phyloP scores from a whole-genome alignment of 2,329 filamentous ascomycete genomes.

The Verticillium isaacii region DNA sequence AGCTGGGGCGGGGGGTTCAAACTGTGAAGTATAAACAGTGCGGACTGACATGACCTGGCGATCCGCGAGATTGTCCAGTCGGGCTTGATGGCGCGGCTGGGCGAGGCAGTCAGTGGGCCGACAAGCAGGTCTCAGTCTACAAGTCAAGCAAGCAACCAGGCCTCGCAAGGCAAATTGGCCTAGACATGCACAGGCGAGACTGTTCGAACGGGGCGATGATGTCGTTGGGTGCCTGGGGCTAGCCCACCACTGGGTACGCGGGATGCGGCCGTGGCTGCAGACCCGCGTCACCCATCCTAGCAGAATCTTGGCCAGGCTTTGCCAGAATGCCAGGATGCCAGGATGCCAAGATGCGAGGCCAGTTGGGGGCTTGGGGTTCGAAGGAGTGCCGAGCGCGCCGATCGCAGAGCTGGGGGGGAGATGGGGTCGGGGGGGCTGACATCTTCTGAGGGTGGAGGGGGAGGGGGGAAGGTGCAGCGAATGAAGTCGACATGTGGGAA shows the following conservation, averaged over 20 bases:
- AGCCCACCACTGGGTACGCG: background rate
- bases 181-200: background rate
- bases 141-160: background rate
- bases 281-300: background rate
- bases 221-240: background rate
- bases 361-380: background rate
- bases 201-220: background rate
- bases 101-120: background rate
- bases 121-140: background rate
- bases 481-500: background rate
- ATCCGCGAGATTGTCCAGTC: background rate
- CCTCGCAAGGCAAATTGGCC: background rate
- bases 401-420: background rate
- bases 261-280: background rate
- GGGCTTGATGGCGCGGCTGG: background rate
- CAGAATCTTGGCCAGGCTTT: background rate
- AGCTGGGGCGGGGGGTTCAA: background rate
- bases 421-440: background rate
- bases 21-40: background rate
- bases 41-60: background rate
- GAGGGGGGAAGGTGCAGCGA: background rate
- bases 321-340: background rate
- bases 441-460: no score
- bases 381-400: background rate
- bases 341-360: background rate